A percentile compares a stretch with the other conserved stretches of the same genome.
Evolutionary conservation across 192 early-diverging fungal genomes (phyloP).

Genomic region (Lobosporangium transversale): DNA sequence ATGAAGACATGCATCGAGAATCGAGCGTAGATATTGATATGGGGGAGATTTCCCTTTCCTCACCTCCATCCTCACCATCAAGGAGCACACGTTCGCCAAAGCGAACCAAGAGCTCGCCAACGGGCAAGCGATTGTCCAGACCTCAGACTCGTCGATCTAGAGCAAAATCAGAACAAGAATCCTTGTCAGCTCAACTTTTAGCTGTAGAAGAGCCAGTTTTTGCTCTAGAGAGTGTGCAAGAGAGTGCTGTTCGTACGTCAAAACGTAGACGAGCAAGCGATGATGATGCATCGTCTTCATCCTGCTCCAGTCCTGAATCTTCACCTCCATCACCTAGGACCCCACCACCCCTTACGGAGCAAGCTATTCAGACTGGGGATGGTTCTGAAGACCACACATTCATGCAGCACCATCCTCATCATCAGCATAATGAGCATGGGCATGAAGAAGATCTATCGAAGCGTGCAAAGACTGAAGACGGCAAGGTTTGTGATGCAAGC

Average conservation of each 20-base stretch:
- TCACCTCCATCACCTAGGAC: conserved; percentile 38
- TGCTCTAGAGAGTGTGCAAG: background rate
- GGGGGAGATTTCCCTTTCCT: background rate
- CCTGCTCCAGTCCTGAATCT: conserved; percentile 33
- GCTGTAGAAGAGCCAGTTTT: background rate
- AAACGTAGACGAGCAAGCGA: conserved; percentile 24
- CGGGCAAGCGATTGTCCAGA: background rate
- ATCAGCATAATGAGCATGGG: background rate
- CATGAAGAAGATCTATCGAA: conserved; percentile 1
- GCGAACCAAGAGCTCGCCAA: conserved; percentile 4
- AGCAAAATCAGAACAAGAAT: background rate
- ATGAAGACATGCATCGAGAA: background rate
- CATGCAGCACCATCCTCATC: background rate
- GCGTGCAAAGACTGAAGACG: background rate
- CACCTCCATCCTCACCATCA: conserved; percentile 12
- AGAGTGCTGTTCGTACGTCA: background rate
- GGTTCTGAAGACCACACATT: background rate
- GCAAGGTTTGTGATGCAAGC: background rate
- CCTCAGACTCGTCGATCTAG: conserved; percentile 11
- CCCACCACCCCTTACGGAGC: conserved; percentile 20
- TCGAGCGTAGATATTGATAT: conserved; percentile 3
- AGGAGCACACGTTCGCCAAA: background rate
- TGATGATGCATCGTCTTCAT: conserved; percentile 22
- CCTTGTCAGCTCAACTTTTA: background rate
- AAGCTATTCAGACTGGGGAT: background rate